Evolutionary conservation across 495 filamentous ascomycete species (phyloP).

Genomic region (Penicillium angulare): DNA sequence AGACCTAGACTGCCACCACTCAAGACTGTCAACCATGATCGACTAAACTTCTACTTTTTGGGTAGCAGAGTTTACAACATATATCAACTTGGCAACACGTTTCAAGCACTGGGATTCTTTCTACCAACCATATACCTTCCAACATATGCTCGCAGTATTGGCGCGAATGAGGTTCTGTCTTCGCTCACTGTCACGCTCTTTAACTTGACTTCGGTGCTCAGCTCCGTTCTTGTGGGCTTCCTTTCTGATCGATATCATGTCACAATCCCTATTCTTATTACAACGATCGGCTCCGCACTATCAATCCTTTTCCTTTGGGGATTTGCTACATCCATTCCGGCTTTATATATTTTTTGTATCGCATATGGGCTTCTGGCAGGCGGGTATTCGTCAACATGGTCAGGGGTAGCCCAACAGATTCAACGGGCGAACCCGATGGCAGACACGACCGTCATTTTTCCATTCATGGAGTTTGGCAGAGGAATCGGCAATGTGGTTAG

Average conservation of each 20-base stretch:
- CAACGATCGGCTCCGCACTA: constrained; percentile 51
- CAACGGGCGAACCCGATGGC: constrained; percentile 33
- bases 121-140: constrained; percentile 27
- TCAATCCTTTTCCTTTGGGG: constrained; percentile 66
- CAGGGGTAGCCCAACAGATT: constrained; percentile 54
- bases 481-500: constrained; percentile 61
- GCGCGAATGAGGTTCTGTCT: constrained; percentile 29
- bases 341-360: constrained; percentile 50
- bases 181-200: constrained; percentile 49
- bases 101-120: constrained; percentile 53
- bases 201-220: constrained; percentile 51
- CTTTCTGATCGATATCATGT: constrained; percentile 56
- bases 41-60: constrained; percentile 43
- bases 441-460: constrained; percentile 56
- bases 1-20: constrained; percentile 46
- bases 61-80: constrained; percentile 43
- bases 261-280: constrained; percentile 53
- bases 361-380: constrained; percentile 64
- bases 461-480: constrained; percentile 54
- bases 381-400: constrained; percentile 53
- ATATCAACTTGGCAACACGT: constrained; percentile 50
- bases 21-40: constrained; percentile 11
- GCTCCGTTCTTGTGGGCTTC: constrained; percentile 53
- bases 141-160: constrained; percentile 42
- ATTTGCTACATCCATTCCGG: constrained; percentile 22